Conservation (phyloP, 169 alveolate genomes). For the Plasmodium chabaudi region DNA sequence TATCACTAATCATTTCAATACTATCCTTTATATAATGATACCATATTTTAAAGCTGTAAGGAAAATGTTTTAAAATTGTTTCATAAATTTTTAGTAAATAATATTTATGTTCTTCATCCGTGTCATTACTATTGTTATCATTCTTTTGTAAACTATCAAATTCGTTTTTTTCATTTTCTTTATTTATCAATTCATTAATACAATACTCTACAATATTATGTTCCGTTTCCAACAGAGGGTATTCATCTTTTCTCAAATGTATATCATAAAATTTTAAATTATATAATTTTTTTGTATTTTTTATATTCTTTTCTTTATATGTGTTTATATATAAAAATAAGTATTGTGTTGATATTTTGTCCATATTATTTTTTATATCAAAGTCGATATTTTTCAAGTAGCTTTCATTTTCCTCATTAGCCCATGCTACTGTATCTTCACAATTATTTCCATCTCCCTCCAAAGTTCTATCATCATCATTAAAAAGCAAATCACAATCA, state of each 20-base stretch:
- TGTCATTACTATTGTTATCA: not conserved
- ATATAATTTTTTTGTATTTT: slow-evolving; percentile 1
- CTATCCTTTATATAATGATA: slow-evolving; percentile 49
- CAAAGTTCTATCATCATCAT: too few relatives aligned
- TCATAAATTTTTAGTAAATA: slow-evolving; percentile 25
- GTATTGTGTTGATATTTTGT: slow-evolving; percentile 50
- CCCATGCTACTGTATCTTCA: not conserved
- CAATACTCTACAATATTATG: slow-evolving; percentile 37
- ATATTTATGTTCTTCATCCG: not conserved
- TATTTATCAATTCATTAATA: not conserved
- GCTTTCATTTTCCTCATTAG: slow-evolving; percentile 12
- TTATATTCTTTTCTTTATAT: slow-evolving; percentile 43
- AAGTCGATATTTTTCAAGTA: slow-evolving; percentile 47
- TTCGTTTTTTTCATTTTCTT: not conserved
- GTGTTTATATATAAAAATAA: slow-evolving; percentile 61
- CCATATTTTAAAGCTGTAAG: slow-evolving; percentile 63
- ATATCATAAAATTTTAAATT: slow-evolving; percentile 37
- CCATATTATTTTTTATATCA: slow-evolving; percentile 40
- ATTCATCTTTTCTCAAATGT: slow-evolving; percentile 37
- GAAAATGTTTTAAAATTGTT: slow-evolving; percentile 50
- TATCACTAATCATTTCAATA: slow-evolving; percentile 40
- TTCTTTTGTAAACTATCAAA: not conserved
- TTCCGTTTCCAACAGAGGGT: slow-evolving; percentile 9
- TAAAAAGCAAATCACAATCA: too few relatives aligned
- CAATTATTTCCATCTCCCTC: too few relatives aligned